Evolutionary conservation across 2,329 filamentous ascomycete genomes (phyloP), one percentile per base, ranked within the genome.

Genomic region (Cordyceps militaris): DNA sequence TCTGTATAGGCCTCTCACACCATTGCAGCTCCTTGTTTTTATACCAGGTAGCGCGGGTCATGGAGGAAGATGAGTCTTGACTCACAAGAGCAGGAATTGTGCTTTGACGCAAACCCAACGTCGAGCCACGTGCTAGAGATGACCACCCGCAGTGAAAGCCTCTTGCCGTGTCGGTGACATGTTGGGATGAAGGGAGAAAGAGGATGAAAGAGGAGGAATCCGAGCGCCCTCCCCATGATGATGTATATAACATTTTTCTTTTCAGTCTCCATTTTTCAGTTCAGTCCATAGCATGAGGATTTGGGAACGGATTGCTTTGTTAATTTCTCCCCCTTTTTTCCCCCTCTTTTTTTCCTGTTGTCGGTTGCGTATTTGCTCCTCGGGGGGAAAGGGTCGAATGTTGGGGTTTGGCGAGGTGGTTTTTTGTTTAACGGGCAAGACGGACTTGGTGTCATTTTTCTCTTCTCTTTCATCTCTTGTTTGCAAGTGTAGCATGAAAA

Each of bases 381-480:
- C 30, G 36, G 36, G 19, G 40, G 30, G 46, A 32, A 53, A 43
- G 24, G 38, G 50, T 43, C 40, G 19, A 46, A 36, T 26, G 10
- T 54, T n/a, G n/a, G n/a, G n/a, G 21, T 47, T 47, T 34, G 10
- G 38, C n/a, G 40, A 9, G 42, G 43, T 56, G 43, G 50, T 16
- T 55, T 43, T 40, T 54, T 36, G 42, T 19, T 48, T 48, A 34
- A 26, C 53, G 48, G 16, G 48, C 9, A 34, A 26, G 47, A 32
- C 24, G 24, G 28, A 30, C 32, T 21, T 42, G 24, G n/a, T 16
- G 21, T 16, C n/a, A 5, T 28, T 6, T 26, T 26, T 52, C 6
- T 60, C 57, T 57, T 62, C 38, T 50, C 51, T 54, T 56, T 23
- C 46, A 53, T 38, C 56, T 48, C 53, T 59, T 62, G 57, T 62